Conservation (phyloP, 495 filamentous ascomycete genomes). For the Penicillium alfredii region DNA sequence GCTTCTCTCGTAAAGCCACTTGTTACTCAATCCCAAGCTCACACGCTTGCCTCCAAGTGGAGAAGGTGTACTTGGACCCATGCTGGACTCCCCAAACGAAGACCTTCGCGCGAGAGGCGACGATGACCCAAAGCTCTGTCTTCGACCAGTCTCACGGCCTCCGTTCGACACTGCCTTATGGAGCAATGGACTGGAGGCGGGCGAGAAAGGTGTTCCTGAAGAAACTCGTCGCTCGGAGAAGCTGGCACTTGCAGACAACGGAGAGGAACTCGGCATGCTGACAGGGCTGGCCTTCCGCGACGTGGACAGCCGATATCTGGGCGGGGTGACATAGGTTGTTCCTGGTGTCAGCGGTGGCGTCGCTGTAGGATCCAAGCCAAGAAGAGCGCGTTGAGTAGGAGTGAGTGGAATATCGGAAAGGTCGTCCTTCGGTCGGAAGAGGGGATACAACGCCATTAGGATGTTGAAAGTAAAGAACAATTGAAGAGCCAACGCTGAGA, state of each 20-base stretch:
- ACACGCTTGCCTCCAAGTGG: slow-evolving; percentile 56
- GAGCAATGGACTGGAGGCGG: slow-evolving; percentile 57
- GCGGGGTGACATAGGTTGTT: slow-evolving; percentile 72
- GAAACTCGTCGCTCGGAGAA: slow-evolving; percentile 36
- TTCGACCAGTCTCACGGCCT: slow-evolving; percentile 43
- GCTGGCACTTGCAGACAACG: slow-evolving; percentile 40
- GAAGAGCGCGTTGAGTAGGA: slow-evolving; percentile 74
- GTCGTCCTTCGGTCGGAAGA: slow-evolving; percentile 65
- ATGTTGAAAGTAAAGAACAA: slow-evolving; percentile 62
- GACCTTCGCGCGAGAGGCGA: slow-evolving; percentile 39
- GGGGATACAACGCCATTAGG: slow-evolving; percentile 55
- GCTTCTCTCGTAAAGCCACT: slow-evolving; percentile 85
- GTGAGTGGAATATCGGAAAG: slow-evolving; percentile 87
- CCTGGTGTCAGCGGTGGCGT: slow-evolving; percentile 58
- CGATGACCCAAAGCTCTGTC: slow-evolving; percentile 56
- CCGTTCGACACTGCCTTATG: slow-evolving; percentile 59
- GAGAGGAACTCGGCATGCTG: slow-evolving; percentile 47
- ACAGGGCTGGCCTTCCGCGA: slow-evolving; percentile 49
- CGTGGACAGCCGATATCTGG: slow-evolving; percentile 74
- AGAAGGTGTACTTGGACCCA: slow-evolving; percentile 56
- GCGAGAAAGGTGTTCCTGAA: slow-evolving; percentile 42
- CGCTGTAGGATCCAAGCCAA: slow-evolving; percentile 70
- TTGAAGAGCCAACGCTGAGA: slow-evolving; percentile 46
- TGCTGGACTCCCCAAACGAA: slow-evolving; percentile 30
- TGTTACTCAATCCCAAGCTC: slow-evolving; percentile 71